A percentile compares a stretch with the other conserved stretches of the same genome.
Evolutionary conservation across 495 filamentous ascomycete species (phyloP).

Genomic region (Tricharina praecox): DNA sequence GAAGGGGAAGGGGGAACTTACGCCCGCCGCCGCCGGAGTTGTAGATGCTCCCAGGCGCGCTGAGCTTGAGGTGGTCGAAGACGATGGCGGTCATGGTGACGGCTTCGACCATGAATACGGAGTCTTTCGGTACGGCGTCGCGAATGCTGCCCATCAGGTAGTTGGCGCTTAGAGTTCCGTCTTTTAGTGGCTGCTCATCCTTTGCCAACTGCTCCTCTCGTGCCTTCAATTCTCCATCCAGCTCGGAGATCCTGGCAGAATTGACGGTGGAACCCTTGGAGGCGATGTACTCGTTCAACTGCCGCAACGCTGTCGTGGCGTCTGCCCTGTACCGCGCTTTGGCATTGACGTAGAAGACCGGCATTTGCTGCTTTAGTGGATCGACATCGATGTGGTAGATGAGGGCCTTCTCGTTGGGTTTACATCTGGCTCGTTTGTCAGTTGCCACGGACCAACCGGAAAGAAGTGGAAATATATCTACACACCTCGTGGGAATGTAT

Average conservation of each 20-base stretch:
- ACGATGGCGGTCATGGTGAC: slow-evolving; percentile 63
- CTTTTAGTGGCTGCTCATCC: slow-evolving; percentile 29
- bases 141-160: neutral
- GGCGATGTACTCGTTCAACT: slow-evolving; percentile 41
- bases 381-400: slow-evolving; percentile 77
- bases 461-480: too few species aligned
- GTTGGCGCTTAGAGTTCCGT: slow-evolving; percentile 14
- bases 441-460: neutral
- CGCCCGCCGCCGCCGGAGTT: slow-evolving; percentile 84
- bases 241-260: neutral
- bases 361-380: slow-evolving; percentile 76
- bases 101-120: slow-evolving; percentile 49
- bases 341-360: slow-evolving; percentile 60
- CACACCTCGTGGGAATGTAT: slow-evolving; percentile 49
- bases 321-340: slow-evolving; percentile 63
- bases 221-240: neutral
- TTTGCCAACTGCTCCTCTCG: neutral
- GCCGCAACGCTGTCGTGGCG: slow-evolving; percentile 49
- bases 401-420: slow-evolving; percentile 32
- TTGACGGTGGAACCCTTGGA: slow-evolving; percentile 9
- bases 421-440: neutral
- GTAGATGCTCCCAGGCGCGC: slow-evolving; percentile 64
- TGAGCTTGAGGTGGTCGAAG: slow-evolving; percentile 64
- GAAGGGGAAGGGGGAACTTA: slow-evolving; percentile 7
- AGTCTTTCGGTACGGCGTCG: neutral